Conservation (phyloP, 768 basidiomycete species). For the Daedaleopsis nitida region DNA sequence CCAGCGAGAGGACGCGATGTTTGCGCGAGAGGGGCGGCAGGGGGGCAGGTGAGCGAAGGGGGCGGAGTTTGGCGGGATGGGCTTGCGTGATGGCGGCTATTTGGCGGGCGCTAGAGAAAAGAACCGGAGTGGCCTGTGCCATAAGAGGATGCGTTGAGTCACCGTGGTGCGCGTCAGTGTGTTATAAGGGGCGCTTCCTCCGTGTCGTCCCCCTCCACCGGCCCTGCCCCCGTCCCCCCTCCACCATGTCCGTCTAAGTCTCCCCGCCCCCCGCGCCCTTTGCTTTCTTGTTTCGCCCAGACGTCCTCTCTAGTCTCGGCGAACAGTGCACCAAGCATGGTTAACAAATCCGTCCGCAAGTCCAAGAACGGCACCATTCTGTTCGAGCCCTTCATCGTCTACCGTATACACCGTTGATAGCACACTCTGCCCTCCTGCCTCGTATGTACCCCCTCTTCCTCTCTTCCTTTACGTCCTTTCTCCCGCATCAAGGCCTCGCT, state of each 20-base stretch:
- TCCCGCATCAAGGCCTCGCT: neutral
- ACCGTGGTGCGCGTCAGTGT: constrained; percentile 9
- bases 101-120: neutral
- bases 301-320: constrained; percentile 32
- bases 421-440: constrained; percentile 9
- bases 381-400: constrained; percentile 85
- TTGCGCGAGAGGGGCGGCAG: neutral
- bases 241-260: constrained; percentile 41
- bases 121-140: neutral
- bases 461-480: neutral
- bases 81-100: neutral
- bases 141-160: constrained; percentile 19
- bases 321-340: constrained; percentile 56
- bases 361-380: constrained; percentile 86
- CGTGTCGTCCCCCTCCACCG: constrained; percentile 18
- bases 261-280: constrained; percentile 27
- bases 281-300: constrained; percentile 28
- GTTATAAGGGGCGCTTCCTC: constrained; percentile 44
- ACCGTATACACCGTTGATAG: constrained; percentile 74
- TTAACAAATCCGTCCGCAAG: constrained; percentile 79
- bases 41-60: neutral
- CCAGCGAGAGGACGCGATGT: neutral
- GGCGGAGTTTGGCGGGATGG: neutral
- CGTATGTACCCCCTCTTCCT: constrained; percentile 13
- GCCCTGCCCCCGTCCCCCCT: constrained; percentile 27